Conservation (phyloP, 2,329 filamentous ascomycete genomes). For the Drechslera avenae region DNA sequence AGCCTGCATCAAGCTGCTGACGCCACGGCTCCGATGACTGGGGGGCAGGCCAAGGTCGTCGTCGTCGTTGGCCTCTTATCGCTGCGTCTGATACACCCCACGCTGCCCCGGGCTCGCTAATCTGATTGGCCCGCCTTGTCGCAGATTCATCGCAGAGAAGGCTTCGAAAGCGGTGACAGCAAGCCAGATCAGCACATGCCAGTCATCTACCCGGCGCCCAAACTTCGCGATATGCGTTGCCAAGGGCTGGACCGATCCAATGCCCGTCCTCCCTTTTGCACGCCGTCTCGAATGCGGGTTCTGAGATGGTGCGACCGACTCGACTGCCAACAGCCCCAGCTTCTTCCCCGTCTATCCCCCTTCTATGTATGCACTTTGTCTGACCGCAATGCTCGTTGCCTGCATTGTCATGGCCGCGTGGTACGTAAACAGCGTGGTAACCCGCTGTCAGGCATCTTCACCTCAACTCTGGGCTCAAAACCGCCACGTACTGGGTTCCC, state of each 20-base stretch:
- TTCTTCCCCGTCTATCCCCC: background rate
- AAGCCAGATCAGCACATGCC: conserved; percentile 12
- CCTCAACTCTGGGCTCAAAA: conserved; percentile 29
- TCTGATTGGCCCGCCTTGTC: conserved; percentile 22
- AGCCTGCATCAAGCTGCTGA: background rate
- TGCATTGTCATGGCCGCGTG: conserved; percentile 1
- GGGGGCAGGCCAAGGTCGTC: background rate
- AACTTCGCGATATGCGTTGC: conserved; percentile 7
- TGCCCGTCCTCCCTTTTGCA: conserved; percentile 15
- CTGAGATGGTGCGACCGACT: conserved; percentile 5
- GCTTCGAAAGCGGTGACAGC: conserved; percentile 10
- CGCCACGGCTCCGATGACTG: conserved; percentile 2
- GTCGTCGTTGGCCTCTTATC: conserved; percentile 26
- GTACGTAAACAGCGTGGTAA: background rate
- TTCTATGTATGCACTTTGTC: too few species aligned
- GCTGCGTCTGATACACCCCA: conserved; percentile 29
- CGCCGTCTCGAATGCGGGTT: conserved; percentile 3
- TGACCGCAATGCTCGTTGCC: background rate
- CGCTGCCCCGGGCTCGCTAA: conserved; percentile 13
- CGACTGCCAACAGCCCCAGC: conserved; percentile 8
- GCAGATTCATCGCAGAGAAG: conserved; percentile 16
- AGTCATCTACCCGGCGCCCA: background rate
- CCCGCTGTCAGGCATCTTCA: background rate
- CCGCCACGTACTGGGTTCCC: conserved; percentile 2
- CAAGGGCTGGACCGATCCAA: conserved; percentile 4